Evolutionary conservation across 495 filamentous ascomycete genomes (phyloP), one percentile per base, ranked within the genome.

Genomic region (Bombardia bombarda): DNA sequence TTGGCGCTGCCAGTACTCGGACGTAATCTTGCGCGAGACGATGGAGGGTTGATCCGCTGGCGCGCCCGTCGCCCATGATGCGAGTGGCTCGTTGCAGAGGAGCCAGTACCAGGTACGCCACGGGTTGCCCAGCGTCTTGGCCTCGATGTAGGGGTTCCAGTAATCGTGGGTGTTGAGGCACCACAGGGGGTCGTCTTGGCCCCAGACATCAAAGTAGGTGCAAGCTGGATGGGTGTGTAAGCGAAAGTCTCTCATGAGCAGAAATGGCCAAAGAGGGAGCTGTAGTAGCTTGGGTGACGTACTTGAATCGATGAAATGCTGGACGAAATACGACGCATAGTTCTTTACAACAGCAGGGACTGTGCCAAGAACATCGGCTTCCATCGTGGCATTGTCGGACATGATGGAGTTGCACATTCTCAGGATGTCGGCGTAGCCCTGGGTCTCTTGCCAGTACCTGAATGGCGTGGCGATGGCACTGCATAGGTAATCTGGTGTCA

Each of bases 81-180:
- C 55, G 1, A 58, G 22, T 0, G 79, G 78, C 57, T 83, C 75
- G 53, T 83, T 82, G 65, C 80, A 81, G 37, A 78, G 60, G 50
- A 83, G 63, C 78, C 75, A 82, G 54, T 70, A 62, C 77, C 78
- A 83, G 42, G 82, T 79, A 10, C 75, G 60, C 60, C 82, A 70
- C 19, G 58, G 48, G 57, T 82, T 82, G 45, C 49, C 46, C 2
- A 78, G 69, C 2, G 68, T 66, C 16, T 56, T 57, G 43, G 82
- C 76, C 22, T 73, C 72, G 57, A 71, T 80, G 19, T 78, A 52
- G 20, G 73, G 70, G 56, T 70, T 80, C 21, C 63, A 63, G 1
- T 68, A 57, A 53, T 84, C 73, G 56, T 80, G 68, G 1, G 72
- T 75, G 61, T 83, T 65, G 53, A 74, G 70, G 56, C 80, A 84